phyloP scores from a whole-genome alignment of 1,139 yeast genomes.

The Hansenula sp. region DNA sequence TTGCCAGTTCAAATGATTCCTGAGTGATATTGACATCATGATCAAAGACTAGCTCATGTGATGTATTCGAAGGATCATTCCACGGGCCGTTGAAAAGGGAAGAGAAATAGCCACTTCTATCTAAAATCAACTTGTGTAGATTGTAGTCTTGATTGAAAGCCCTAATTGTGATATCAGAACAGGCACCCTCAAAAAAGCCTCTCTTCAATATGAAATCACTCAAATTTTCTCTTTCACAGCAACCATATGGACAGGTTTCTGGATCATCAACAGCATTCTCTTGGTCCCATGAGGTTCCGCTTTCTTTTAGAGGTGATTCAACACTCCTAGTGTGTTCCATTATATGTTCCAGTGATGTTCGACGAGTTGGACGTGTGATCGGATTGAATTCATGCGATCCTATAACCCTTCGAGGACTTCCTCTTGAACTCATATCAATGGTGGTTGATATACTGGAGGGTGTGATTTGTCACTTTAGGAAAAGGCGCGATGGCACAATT shows the following conservation, averaged over 20 bases:
- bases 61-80: constrained; percentile 26
- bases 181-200: constrained; percentile 40
- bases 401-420: not conserved
- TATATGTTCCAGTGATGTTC: not conserved
- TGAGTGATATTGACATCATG: constrained; percentile 37
- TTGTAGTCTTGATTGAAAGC: constrained; percentile 41
- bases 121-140: constrained; percentile 42
- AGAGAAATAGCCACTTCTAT: constrained; percentile 42
- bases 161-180: constrained; percentile 42
- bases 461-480: too few relatives aligned
- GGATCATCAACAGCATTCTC: constrained; percentile 1
- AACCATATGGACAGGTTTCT: constrained; percentile 28
- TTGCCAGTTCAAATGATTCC: constrained; percentile 41
- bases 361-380: not conserved
- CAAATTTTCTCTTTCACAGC: constrained; percentile 27
- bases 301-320: constrained; percentile 4
- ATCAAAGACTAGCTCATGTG: constrained; percentile 33
- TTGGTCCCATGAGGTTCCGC: not conserved
- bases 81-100: constrained; percentile 41
- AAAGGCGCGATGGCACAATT: too few relatives aligned
- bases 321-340: constrained; percentile 1
- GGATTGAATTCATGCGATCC: not conserved
- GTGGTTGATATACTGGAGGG: too few relatives aligned
- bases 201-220: constrained; percentile 31
- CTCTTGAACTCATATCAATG: not conserved